These are phyloP conservation scores for Gaultheria prostrata DNA, from an alignment of 148 eudicot genomes.

Conservation along the genomic window DNA sequence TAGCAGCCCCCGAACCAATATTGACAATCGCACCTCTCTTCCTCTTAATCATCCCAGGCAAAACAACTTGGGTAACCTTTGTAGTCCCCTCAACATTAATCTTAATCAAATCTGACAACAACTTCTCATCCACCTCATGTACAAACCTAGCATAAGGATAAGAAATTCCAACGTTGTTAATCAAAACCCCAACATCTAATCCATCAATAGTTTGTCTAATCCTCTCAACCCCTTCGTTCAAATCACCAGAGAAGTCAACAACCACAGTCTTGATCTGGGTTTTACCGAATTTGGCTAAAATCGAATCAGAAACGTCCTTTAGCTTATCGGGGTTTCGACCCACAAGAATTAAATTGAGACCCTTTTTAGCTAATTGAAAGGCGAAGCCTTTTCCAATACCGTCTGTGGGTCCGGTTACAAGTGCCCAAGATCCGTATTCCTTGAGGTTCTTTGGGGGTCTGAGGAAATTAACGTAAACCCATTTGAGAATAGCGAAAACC, in stretches of 20 bases:
- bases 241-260: conserved; percentile 61
- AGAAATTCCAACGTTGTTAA: conserved; percentile 68
- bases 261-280: conserved; percentile 55
- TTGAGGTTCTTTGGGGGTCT: conserved; percentile 77
- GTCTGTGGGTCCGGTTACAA: conserved; percentile 90
- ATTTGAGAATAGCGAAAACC: conserved; percentile 44
- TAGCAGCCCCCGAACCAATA: conserved; percentile 66
- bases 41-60: conserved; percentile 65
- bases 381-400: conserved; percentile 94
- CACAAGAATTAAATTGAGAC: conserved; percentile 69
- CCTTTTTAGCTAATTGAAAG: conserved; percentile 71
- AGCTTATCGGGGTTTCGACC: conserved; percentile 83
- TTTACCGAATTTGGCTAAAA: conserved; percentile 40
- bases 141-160: conserved; percentile 55
- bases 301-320: conserved; percentile 53
- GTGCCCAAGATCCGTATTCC: conserved; percentile 95
- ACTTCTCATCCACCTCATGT: conserved; percentile 53
- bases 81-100: conserved; percentile 60
- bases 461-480: conserved; percentile 75
- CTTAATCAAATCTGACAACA: conserved; percentile 45
- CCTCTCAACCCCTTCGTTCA: conserved; percentile 37
- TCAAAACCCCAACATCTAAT: conserved; percentile 63
- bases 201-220: conserved; percentile 48
- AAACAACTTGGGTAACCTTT: conserved; percentile 67
- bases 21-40: conserved; percentile 69